Conservation (phyloP, 805 yeast genomes). For the Danielia oregonensis region DNA sequence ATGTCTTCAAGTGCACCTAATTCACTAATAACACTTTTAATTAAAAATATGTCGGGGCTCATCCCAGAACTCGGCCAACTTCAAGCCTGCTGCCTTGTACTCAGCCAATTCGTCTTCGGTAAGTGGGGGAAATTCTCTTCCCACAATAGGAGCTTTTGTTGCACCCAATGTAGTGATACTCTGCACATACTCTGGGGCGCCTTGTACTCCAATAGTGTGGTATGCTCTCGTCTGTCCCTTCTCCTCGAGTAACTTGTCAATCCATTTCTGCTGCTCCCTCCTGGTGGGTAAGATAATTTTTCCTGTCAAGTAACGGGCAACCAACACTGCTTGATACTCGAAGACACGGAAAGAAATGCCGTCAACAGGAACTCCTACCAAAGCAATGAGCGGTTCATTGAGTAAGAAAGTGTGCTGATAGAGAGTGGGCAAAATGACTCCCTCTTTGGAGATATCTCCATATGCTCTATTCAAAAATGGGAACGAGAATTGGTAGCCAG, state of each 20-base stretch:
- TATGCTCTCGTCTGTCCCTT: constrained; percentile 41
- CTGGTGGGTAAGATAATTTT: constrained; percentile 47
- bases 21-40: too few species aligned
- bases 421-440: constrained; percentile 40
- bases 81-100: constrained; percentile 5
- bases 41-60: too few species aligned
- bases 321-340: constrained; percentile 60
- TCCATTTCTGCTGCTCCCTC: constrained; percentile 45
- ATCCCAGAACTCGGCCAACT: constrained; percentile 8
- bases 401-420: constrained; percentile 59
- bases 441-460: constrained; percentile 35
- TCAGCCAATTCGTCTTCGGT: constrained; percentile 9
- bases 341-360: constrained; percentile 61
- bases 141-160: constrained; percentile 1
- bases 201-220: constrained; percentile 41
- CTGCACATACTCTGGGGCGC: constrained; percentile 24
- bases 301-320: constrained; percentile 60
- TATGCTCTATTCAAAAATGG: constrained; percentile 54
- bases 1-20: too few species aligned
- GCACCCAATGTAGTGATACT: constrained; percentile 20
- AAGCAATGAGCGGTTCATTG: constrained; percentile 60
- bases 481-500: constrained; percentile 67
- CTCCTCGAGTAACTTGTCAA: constrained; percentile 29
- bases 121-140: constrained; percentile 12
- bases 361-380: constrained; percentile 59